Base-by-base conservation (phyloP, 2,329 filamentous ascomycete species). In the Colletotrichum sp. region DNA sequence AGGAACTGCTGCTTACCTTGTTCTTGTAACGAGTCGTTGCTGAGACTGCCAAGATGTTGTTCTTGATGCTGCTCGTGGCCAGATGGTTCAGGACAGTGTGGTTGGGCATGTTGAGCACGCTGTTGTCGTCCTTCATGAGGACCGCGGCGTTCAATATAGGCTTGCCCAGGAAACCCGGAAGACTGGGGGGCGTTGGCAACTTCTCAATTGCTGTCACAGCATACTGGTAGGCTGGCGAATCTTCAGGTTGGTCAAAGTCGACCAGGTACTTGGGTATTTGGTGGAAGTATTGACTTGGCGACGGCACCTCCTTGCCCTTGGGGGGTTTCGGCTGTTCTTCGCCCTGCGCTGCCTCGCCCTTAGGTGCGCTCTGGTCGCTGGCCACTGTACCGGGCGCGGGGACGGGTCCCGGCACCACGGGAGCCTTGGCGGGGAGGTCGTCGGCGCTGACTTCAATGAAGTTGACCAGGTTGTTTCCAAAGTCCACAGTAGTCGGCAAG, bases 61-160 rank as follows among this genome's bases (percentile, higher is more conserved):
- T 96, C 88, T 98, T 98, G 85, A 99, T 99, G 84, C 96, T 98
- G 85, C 96, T 98, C 5, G 97, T 99, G 65, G 96, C 96, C 79
- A 99, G 88, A 84, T 99, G 97, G 79, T 99, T 99, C 77, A 99
- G 87, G 36, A 98, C 95, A 0, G 97, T 98, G 82, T 99, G 96
- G 81, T 98, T 99, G 16, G 97, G 97, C 91, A 98, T 96, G 79
- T 95, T 97, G 78, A 99, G 87, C 76, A 99, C 97, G 85, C 96
- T 98, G 84, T 96, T 98, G 85, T 99, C 97, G 83, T 99, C 97
- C 87, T 98, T 98, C 89, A 98, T 95, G 8, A 96, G 93, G 30
- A 95, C 96, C 4, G 93, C 93, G 65, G 95, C 95, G 84, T 99
- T 99, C 78, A 99, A 87, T 75, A 99, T 98, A 36, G 96, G 97